Percentiles rank a stretch among this genome's conserved stretches.
Evolutionary conservation across 176 grass and related monocot genomes (phyloP).

Genomic region (Carex kokanica): DNA sequence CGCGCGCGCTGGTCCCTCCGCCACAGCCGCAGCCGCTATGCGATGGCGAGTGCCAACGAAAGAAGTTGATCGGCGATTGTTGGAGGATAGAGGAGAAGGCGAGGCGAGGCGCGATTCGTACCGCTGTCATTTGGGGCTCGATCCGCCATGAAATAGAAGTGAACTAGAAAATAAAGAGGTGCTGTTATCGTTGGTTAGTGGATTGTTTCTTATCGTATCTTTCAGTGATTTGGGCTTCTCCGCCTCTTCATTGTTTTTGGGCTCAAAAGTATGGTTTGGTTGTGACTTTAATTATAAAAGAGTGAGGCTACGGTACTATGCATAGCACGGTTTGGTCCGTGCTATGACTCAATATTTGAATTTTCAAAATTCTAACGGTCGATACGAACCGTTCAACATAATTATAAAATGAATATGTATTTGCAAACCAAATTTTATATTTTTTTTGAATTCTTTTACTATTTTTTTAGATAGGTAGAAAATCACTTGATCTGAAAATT

Average conservation of each 20-base stretch:
- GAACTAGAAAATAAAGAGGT: slow-evolving; percentile 35
- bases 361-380: too few relatives aligned
- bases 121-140: slow-evolving; percentile 19
- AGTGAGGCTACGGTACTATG: too few relatives aligned
- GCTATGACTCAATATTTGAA: too few relatives aligned
- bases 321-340: too few relatives aligned
- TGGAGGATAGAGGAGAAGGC: neutral
- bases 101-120: slow-evolving; percentile 5
- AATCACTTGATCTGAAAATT: too few relatives aligned
- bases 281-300: too few relatives aligned
- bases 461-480: too few relatives aligned
- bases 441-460: too few relatives aligned
- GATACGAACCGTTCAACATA: too few relatives aligned
- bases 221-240: neutral
- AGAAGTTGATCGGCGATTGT: slow-evolving; percentile 5
- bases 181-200: neutral
- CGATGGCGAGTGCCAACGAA: slow-evolving; percentile 15
- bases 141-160: slow-evolving; percentile 43
- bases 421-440: too few relatives aligned
- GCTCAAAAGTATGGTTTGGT: too few relatives aligned
- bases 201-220: neutral
- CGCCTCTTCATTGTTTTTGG: neutral
- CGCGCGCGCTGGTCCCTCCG: slow-evolving; percentile 7
- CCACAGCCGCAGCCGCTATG: slow-evolving; percentile 15
- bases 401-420: too few relatives aligned